Conservation (phyloP, 2,329 filamentous ascomycete species). For the Paramyrothecium sp. region DNA sequence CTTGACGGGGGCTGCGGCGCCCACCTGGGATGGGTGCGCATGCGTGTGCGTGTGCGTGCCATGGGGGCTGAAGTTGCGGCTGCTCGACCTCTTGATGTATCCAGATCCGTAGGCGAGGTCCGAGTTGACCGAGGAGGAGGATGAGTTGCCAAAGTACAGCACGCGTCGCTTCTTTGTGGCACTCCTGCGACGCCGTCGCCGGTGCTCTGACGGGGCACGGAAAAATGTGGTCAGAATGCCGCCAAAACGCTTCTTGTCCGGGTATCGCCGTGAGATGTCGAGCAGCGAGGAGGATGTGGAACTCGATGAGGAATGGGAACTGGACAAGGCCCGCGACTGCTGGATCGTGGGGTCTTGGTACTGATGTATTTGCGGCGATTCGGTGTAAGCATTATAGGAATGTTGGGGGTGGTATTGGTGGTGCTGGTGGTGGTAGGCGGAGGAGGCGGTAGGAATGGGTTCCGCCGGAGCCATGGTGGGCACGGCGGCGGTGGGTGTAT, state of each 20-base stretch:
- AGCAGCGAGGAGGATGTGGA: constrained; percentile 60
- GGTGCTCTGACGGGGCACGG: constrained; percentile 56
- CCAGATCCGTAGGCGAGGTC: constrained; percentile 68
- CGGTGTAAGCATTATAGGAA: constrained; percentile 2
- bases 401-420: constrained; percentile 10
- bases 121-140: constrained; percentile 65
- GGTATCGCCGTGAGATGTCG: constrained; percentile 61
- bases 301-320: constrained; percentile 40
- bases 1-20: constrained; percentile 9
- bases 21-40: background rate
- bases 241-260: constrained; percentile 43
- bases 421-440: constrained; percentile 4
- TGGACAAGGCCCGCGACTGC: constrained; percentile 28
- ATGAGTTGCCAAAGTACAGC: constrained; percentile 60
- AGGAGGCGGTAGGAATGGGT: constrained; percentile 3
- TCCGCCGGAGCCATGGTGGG: background rate
- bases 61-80: constrained; percentile 23
- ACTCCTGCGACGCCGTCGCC: constrained; percentile 34
- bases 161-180: constrained; percentile 52
- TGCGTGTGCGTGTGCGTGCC: constrained; percentile 2
- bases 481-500: constrained; percentile 1
- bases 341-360: constrained; percentile 14
- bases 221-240: constrained; percentile 64
- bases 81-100: constrained; percentile 44
- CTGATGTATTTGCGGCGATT: constrained; percentile 14